Conservation (phyloP, 495 filamentous ascomycete genomes). For the Aspergillus coremiiformis region DNA sequence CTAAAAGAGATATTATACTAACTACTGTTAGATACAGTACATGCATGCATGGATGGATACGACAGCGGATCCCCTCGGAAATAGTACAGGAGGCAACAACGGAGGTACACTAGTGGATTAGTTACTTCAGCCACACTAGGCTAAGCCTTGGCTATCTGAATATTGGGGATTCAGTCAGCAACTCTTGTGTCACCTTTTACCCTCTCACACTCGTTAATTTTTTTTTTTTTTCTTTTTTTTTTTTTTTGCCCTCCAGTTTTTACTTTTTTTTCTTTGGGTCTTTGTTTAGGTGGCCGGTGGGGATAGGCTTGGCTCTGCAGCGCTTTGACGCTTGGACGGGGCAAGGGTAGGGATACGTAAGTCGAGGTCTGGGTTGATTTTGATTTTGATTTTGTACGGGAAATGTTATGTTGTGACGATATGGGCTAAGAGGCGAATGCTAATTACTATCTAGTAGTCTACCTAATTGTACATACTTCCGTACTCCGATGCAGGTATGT, state of each 20-base stretch:
- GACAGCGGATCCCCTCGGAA: neutral
- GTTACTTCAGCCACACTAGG: conserved; percentile 1
- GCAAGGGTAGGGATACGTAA: conserved; percentile 11
- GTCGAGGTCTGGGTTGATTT: neutral
- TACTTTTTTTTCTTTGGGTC: neutral
- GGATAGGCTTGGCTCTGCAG: conserved; percentile 18
- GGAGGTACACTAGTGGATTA: neutral
- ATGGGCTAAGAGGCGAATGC: neutral
- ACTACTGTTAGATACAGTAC: neutral
- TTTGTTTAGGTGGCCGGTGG: conserved; percentile 4
- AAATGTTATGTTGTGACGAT: neutral
- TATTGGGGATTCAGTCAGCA: conserved; percentile 9
- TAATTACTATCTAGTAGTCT: too few species aligned
- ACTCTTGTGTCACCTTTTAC: conserved; percentile 9
- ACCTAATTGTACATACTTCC: too few species aligned
- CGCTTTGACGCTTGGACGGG: conserved; percentile 14
- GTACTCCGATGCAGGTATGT: too few species aligned
- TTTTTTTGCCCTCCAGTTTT: neutral
- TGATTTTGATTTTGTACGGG: neutral
- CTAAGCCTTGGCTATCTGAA: conserved; percentile 18
- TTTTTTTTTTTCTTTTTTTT: neutral
- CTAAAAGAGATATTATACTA: too few species aligned
- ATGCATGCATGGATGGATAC: neutral
- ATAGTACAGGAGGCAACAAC: neutral
- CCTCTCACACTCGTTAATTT: too few species aligned